Conservation (phyloP, 495 filamentous ascomycete genomes). For the Hypoxylon fragiforme region DNA sequence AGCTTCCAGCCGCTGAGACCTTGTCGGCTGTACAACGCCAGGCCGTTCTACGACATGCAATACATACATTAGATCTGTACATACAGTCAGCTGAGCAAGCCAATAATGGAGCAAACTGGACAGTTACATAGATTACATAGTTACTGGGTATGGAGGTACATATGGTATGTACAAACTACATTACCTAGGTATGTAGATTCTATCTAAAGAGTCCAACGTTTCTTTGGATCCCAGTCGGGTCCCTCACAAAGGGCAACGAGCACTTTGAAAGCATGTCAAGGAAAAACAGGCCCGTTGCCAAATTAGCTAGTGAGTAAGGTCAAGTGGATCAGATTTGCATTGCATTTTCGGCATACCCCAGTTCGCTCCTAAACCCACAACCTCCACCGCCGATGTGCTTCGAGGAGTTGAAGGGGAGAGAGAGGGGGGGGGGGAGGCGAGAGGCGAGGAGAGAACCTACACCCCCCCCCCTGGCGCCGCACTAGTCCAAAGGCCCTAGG, state of each 20-base stretch:
- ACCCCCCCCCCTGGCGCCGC: constrained; percentile 28
- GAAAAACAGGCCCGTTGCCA: constrained; percentile 4
- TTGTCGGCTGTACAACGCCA: constrained; percentile 6
- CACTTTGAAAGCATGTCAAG: constrained; percentile 2
- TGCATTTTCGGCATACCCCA: constrained; percentile 21
- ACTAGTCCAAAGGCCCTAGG: constrained; percentile 25
- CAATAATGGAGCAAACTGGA: constrained; percentile 1
- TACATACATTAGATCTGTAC: background rate
- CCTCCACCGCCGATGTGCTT: constrained; percentile 34
- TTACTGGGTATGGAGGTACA: no score
- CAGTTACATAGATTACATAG: no score
- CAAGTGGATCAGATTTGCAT: constrained; percentile 28
- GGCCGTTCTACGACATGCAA: constrained; percentile 9
- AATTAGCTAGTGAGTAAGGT: constrained; percentile 18
- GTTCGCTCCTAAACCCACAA: constrained; percentile 23
- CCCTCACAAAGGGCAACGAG: constrained; percentile 6
- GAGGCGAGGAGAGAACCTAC: no score
- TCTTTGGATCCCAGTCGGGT: no score
- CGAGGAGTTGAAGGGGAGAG: background rate
- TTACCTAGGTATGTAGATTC: no score
- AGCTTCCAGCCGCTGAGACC: no score
- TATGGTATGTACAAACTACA: no score
- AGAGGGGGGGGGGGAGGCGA: background rate
- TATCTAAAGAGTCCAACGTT: no score
- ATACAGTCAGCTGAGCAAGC: background rate